phyloP scores from a whole-genome alignment of 768 basidiomycete genomes.

The Leccinellum albellum region DNA sequence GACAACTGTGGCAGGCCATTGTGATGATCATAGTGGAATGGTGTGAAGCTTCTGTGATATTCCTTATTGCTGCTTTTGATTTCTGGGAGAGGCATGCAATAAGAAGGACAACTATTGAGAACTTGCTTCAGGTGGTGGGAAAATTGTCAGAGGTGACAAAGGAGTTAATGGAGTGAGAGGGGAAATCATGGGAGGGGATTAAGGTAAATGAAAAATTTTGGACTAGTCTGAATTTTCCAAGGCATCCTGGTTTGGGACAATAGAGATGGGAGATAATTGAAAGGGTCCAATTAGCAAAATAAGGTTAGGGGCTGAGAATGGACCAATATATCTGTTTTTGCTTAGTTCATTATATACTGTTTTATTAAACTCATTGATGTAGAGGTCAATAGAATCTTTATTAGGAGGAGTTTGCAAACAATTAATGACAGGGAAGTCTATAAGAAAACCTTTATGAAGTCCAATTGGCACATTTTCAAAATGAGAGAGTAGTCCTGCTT shows the following conservation, averaged over 20 bases:
- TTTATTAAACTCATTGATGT: neutral
- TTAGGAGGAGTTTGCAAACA: neutral
- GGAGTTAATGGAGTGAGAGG: neutral
- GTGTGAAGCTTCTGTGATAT: neutral
- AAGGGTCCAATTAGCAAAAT: no score
- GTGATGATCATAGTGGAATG: neutral
- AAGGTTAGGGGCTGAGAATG: no score
- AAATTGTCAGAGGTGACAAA: neutral
- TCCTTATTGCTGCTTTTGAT: neutral
- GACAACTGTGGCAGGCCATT: neutral
- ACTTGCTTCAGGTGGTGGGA: neutral
- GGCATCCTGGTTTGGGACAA: neutral
- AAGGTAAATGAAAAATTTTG: neutral
- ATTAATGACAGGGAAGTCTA: neutral
- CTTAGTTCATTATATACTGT: neutral
- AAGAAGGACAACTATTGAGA: neutral
- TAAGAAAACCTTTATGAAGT: no score
- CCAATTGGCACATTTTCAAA: no score
- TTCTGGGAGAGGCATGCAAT: neutral
- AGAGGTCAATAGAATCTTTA: neutral
- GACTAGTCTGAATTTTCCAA: neutral
- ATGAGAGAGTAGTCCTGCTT: no score
- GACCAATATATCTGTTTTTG: neutral
- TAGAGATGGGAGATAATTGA: neutral
- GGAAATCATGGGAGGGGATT: neutral